Conservation (phyloP, 148 eudicot genomes). For the Limonium bicolor region DNA sequence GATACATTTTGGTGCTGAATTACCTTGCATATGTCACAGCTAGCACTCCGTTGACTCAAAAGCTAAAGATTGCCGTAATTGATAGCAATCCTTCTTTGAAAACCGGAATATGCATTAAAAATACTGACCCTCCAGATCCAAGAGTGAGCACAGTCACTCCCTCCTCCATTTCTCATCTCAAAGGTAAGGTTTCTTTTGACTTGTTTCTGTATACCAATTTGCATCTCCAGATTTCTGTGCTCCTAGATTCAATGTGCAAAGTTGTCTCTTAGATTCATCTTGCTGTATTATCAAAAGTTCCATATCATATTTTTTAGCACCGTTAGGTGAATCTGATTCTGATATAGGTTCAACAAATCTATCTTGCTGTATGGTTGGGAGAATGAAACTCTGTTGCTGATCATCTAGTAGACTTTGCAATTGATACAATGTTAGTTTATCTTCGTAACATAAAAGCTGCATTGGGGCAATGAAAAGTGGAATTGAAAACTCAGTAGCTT, state of each 20-base stretch:
- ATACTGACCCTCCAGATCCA: slow-evolving; percentile 78
- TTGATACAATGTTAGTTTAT: too few relatives aligned
- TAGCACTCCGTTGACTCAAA: slow-evolving; percentile 55
- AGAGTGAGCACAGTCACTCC: slow-evolving; percentile 98
- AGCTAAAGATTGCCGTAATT: slow-evolving; percentile 65
- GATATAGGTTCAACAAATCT: too few relatives aligned
- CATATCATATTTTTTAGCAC: too few relatives aligned
- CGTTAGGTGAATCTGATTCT: too few relatives aligned
- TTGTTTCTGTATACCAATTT: neutral
- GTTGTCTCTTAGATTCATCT: neutral
- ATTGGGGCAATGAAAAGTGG: too few relatives aligned
- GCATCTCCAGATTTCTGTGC: neutral
- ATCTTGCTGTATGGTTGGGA: too few relatives aligned
- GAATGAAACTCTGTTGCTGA: too few relatives aligned
- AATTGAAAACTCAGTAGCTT: neutral
- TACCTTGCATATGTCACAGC: slow-evolving; percentile 25
- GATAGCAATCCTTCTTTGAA: slow-evolving; percentile 80
- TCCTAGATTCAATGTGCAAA: neutral
- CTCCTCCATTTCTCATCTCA: slow-evolving; percentile 59
- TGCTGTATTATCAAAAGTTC: too few relatives aligned
- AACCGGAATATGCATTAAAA: slow-evolving; percentile 25
- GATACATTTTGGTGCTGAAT: neutral
- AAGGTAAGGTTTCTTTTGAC: slow-evolving; percentile 32
- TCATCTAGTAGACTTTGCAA: too few relatives aligned
- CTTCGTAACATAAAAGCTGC: too few relatives aligned